Base-by-base conservation (phyloP, 75 land plant genomes). In the Selaginella moellendorffii region DNA sequence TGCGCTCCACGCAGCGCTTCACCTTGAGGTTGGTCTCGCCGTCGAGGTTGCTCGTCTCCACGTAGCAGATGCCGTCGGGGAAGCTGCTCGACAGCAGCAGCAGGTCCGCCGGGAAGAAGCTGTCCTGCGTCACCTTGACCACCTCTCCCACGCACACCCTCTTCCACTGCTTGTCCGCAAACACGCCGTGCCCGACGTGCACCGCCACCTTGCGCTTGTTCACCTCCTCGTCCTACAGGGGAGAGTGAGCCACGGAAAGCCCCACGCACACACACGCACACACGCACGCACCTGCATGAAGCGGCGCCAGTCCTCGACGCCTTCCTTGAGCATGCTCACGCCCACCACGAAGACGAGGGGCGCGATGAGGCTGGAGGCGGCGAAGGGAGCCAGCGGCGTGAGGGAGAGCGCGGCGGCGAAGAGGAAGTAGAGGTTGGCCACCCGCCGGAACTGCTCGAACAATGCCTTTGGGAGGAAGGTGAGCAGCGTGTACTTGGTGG, bases 221-320 rank as follows among this genome's bases (percentile, higher is more conserved):
- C 1, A 89, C 86, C 62, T 86, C 79, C 61, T 73, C 69, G 63
- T 89, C 96, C n/a, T n/a, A n/a, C n/a, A n/a, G n/a, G n/a, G n/a
- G n/a, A n/a, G n/a, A n/a, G n/a, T n/a, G n/a, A n/a, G n/a, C n/a
- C n/a, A n/a, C n/a, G n/a, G n/a, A n/a, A n/a, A n/a, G n/a, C n/a
- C n/a, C n/a, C n/a, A n/a, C n/a, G n/a, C n/a, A n/a, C n/a, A n/a
- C n/a, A n/a, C n/a, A n/a, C n/a, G n/a, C n/a, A n/a, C n/a, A n/a
- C n/a, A n/a, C n/a, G n/a, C n/a, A n/a, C n/a, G n/a, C n/a, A n/a
- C n/a, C 82, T 86, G 87, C 20, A 72, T 53, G 66, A 83, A 81
- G 27, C 96, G 72, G n/a, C 75, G 78, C 91, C 92, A 90, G 69
- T 90, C 97, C 52, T 90, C 97, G 46, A 90, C 52, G n/a, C 84